phyloP scores from a whole-genome alignment of 345 rosid genomes.

The Euphorbia lathyris region DNA sequence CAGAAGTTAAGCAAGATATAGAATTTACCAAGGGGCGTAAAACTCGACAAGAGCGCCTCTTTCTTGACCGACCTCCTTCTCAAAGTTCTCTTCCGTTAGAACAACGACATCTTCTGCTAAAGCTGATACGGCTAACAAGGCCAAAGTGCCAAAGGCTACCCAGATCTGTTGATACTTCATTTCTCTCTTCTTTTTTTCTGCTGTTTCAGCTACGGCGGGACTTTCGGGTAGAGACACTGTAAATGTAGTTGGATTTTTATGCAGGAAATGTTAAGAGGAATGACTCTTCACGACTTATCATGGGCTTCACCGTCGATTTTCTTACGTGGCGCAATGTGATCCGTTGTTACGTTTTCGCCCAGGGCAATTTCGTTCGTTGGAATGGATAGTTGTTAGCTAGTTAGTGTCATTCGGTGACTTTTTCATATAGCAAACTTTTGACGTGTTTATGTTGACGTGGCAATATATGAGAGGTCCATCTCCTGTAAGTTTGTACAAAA shows the following conservation, averaged over 20 bases:
- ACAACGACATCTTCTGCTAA: conserved; percentile 81
- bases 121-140: conserved; percentile 53
- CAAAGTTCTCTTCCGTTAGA: conserved; percentile 84
- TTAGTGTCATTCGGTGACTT: not conserved
- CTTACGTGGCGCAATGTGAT: conserved; percentile 12
- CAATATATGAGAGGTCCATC: conserved; percentile 8
- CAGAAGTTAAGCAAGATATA: not conserved
- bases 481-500: not conserved
- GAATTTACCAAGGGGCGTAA: conserved; percentile 94
- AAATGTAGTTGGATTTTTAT: not conserved
- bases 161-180: conserved; percentile 59
- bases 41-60: conserved; percentile 94
- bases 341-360: not conserved
- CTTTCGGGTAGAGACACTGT: not conserved
- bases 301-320: not conserved
- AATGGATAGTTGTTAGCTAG: not conserved
- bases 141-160: conserved; percentile 38
- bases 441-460: conserved; percentile 25
- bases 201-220: not conserved
- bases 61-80: conserved; percentile 89
- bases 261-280: not conserved
- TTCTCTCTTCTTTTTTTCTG: not conserved
- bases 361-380: not conserved
- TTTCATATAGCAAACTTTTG: not conserved
- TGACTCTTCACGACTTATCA: not conserved